Evolutionary conservation across 495 filamentous ascomycete species (phyloP).

Genomic region (Astrocystis sublimbata): DNA sequence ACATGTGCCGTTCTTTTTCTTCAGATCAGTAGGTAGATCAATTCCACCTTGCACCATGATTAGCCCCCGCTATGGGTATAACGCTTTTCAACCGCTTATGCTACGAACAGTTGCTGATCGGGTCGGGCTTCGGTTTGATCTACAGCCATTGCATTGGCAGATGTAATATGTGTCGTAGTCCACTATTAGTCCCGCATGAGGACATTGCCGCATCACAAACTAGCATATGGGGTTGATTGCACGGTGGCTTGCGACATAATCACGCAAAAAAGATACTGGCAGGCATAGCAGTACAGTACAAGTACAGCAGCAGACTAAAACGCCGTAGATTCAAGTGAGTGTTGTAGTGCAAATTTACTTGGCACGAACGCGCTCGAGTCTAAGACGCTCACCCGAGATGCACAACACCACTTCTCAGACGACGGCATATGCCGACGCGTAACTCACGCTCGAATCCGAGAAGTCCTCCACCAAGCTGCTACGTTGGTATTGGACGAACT

Average conservation of each 20-base stretch:
- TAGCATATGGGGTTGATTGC: not conserved
- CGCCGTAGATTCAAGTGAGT: slow-evolving; percentile 6
- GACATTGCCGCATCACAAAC: not conserved
- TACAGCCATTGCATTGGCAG: not conserved
- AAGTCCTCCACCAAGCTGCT: slow-evolving; percentile 73
- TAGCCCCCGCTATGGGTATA: not conserved
- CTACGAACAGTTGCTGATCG: not conserved
- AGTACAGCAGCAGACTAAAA: not conserved
- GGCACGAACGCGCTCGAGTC: slow-evolving; percentile 2
- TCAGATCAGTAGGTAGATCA: not conserved
- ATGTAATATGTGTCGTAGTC: not conserved
- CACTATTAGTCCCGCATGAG: not conserved
- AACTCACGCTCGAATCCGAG: slow-evolving; percentile 89
- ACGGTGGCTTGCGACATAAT: not conserved
- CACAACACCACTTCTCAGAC: slow-evolving; percentile 35
- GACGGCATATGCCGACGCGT: slow-evolving; percentile 78
- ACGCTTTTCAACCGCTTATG: not conserved
- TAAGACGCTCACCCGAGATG: slow-evolving; percentile 9
- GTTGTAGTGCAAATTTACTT: not conserved
- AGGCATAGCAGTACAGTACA: not conserved
- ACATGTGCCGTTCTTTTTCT: not conserved
- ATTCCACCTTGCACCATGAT: not conserved
- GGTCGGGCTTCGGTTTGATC: not conserved
- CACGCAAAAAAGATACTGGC: not conserved
- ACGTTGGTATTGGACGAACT: slow-evolving; percentile 88